Base-by-base conservation (phyloP, 768 basidiomycete species). In the Botryobasidium botryosum region DNA sequence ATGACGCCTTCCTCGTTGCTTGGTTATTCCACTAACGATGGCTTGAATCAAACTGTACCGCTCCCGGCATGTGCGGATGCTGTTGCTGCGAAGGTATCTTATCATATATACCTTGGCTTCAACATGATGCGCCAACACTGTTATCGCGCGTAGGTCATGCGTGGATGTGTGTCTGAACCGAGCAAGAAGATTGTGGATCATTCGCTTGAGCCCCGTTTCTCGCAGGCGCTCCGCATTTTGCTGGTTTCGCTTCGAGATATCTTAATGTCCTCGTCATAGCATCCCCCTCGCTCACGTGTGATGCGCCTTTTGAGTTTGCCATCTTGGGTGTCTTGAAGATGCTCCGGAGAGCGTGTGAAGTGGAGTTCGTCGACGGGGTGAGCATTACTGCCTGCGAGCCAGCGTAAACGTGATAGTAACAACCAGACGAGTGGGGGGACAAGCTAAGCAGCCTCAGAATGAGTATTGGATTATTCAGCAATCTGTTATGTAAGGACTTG, bases 201-300 rank as follows among this genome's bases (percentile, higher is more conserved):
- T 61, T 70, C 79, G 1, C 64, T 92, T 20, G 81, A 86, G 0
- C 60, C 62, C 17, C 64, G 64, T 32, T 67, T 92, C 3, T 79
- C 80, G 0, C 60, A 66, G 2, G 85, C 94, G 55, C 69, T 96
- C 5, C 75, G 76, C 32, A 62, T 59, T n/a, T 66, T 97, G 20
- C 69, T 96, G 13, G 65, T 86, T 13, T 67, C 25, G 84, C 91
- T 1, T 69, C 77, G 33, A 79, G 74, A 60, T 94, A 83, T 56
- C 69, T 96, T 23, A 75, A 87, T 61, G 72, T 77, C 32, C 65
- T 97, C 32, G 78, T 97, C 51, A 79, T 77, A 6, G 85, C 82
- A 1, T 96, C 96, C 61, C 90, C 94, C 2, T 88, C 90, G 12
- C 65, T 99, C 40, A 82, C 94, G 74, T 97, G 92, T 61, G 81